Base-by-base conservation (phyloP, 208 protist species). In the Leishmania aethiopica region DNA sequence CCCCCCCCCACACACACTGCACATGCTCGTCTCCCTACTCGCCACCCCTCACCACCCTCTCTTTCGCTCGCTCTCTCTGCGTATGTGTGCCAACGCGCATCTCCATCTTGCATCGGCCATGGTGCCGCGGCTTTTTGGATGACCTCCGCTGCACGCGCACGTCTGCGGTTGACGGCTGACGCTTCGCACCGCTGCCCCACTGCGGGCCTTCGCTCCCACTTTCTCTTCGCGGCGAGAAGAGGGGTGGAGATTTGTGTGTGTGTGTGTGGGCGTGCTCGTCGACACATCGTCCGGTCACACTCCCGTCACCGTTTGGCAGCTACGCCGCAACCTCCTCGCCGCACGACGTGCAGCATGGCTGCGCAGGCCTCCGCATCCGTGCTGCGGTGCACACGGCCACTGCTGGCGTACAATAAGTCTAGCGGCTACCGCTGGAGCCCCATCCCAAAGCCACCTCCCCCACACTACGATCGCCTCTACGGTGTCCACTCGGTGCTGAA, bases 391-490 rank as follows among this genome's bases (percentile, higher is more conserved):
- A 89, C 83, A 19, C 76, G 59, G 25, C 42, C 64, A 28, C 80
- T 90, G 10, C 70, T 81, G n/a, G 86, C 88, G 11, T 82, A 88
- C 72, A 96, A 96, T 81, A 93, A 89, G 42, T 88, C 89, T 17
- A 70, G 80, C 40, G 93, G 93, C 8, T 84, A 89, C 51, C 91
- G 93, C 45, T 96, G 93, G 93, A 91, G 80, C 55, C 82, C 91
- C 6, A 94, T 94, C 66, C 91, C 93, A 0, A 90, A 91, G 51
- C 91, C 93, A n/a, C 93, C 93, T n/a, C 91, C 93, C 22, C 78
- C 78, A 3, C 70, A 88, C 75, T 80, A 85, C 35, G 91, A 96
- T 76, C 91, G 93, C n/a, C 85, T 96, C 28, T 94, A 90, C 73
- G 93, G 93, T 53, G 88, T 86, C 1, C 93, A 94, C 69, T 83